phyloP scores from a whole-genome alignment of 1,139 yeast genomes.

The Saccharomyces hybrid region DNA sequence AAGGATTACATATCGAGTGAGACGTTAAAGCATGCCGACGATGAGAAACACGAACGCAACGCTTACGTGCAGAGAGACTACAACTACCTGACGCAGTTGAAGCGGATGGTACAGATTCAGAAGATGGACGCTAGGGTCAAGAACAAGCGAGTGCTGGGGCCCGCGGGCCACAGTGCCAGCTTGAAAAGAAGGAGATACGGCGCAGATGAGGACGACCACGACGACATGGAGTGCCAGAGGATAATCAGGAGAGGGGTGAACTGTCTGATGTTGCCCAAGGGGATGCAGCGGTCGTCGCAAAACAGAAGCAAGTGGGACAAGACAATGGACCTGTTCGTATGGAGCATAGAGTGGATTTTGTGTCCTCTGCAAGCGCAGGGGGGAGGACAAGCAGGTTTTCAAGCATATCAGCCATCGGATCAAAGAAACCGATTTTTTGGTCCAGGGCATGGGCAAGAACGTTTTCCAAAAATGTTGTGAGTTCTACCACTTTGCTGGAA shows the following conservation, averaged over 20 bases:
- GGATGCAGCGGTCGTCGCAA: slow-evolving; percentile 61
- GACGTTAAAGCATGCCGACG: slow-evolving; percentile 29
- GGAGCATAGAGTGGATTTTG: slow-evolving; percentile 75
- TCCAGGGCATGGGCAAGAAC: slow-evolving; percentile 26
- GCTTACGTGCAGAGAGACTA: slow-evolving; percentile 69
- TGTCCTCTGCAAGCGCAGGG: slow-evolving; percentile 27
- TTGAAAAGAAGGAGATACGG: slow-evolving; percentile 12
- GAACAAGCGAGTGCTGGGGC: slow-evolving; percentile 26
- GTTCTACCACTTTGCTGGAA: slow-evolving; percentile 9
- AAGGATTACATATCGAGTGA: slow-evolving; percentile 44
- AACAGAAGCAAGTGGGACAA: slow-evolving; percentile 75
- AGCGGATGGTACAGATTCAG: slow-evolving; percentile 48
- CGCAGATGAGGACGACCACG: slow-evolving; percentile 6
- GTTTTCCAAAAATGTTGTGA: slow-evolving; percentile 25
- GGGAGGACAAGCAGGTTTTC: slow-evolving; percentile 22
- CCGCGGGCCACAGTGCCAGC: slow-evolving; percentile 10
- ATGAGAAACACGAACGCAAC: slow-evolving; percentile 36
- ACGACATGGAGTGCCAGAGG: slow-evolving; percentile 10
- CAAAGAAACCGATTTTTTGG: slow-evolving; percentile 29
- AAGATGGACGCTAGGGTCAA: slow-evolving; percentile 41
- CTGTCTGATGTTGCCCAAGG: slow-evolving; percentile 52
- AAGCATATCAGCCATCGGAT: slow-evolving; percentile 42
- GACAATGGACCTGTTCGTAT: slow-evolving; percentile 50
- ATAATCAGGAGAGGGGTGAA: slow-evolving; percentile 44
- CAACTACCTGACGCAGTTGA: slow-evolving; percentile 58